These are phyloP conservation scores for Elsinoe fawcettii DNA, from an alignment of 2,329 filamentous ascomycete genomes.

Conservation along the genomic window DNA sequence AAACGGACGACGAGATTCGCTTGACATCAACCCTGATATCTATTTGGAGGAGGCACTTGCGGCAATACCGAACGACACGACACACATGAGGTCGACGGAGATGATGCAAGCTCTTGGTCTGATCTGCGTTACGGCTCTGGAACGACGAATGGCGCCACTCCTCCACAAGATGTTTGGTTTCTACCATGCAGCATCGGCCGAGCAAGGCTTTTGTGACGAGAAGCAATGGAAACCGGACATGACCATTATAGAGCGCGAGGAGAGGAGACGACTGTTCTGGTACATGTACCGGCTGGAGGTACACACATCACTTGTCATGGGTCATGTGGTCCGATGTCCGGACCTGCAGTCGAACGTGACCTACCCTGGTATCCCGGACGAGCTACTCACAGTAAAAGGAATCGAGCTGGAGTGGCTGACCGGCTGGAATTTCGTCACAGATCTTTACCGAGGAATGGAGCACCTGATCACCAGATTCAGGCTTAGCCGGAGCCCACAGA, in stretches of 20 bases:
- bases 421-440: conserved; percentile 51
- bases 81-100: conserved; percentile 6
- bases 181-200: conserved; percentile 1
- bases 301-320: conserved; percentile 47
- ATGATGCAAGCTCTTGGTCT: conserved; percentile 5
- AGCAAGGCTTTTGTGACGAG: conserved; percentile 8
- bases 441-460: conserved; percentile 48
- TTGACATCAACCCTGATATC: background rate
- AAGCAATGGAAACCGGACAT: conserved; percentile 8
- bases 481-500: conserved; percentile 1
- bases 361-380: conserved; percentile 41
- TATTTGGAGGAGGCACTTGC: conserved; percentile 6
- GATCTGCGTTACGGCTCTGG: conserved; percentile 1
- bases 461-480: conserved; percentile 26
- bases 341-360: conserved; percentile 40
- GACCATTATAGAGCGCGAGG: conserved; percentile 18
- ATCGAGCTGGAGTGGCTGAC: conserved; percentile 38
- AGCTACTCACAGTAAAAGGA: conserved; percentile 24
- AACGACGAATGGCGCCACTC: conserved; percentile 1
- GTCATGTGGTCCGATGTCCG: conserved; percentile 36
- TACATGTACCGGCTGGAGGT: conserved; percentile 51
- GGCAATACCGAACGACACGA: background rate
- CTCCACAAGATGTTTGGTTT: conserved; percentile 9
- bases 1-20: background rate
- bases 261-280: conserved; percentile 45